phyloP scores from a whole-genome alignment of 768 basidiomycete genomes.

The Butyriboletus loyo region DNA sequence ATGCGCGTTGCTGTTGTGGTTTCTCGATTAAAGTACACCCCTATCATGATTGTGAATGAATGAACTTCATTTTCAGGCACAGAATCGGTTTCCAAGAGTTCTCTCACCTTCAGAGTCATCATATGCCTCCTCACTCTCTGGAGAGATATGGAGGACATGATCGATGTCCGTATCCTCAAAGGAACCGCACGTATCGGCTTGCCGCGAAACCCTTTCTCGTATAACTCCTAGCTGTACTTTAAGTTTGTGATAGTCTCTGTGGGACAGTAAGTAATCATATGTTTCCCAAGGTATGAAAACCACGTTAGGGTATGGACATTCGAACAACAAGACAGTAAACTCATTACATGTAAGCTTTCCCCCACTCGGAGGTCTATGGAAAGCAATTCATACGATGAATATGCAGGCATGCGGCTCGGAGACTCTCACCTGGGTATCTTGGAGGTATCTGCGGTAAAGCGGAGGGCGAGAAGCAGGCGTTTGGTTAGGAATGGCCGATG shows the following conservation, averaged over 20 bases:
- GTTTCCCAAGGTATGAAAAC: not conserved
- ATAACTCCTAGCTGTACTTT: slow-evolving; percentile 65
- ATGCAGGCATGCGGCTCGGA: not conserved
- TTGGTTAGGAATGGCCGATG: not conserved
- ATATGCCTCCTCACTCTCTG: not conserved
- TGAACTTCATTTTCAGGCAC: not conserved
- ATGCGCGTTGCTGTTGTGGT: not conserved
- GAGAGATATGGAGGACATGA: not conserved
- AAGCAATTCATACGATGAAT: not conserved
- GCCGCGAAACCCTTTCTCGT: slow-evolving; percentile 30
- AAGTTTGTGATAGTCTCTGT: slow-evolving; percentile 68
- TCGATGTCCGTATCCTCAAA: slow-evolving; percentile 4
- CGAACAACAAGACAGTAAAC: not conserved
- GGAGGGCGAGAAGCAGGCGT: not conserved
- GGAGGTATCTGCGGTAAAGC: slow-evolving; percentile 51
- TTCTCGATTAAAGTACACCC: not conserved
- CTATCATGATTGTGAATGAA: slow-evolving; percentile 1
- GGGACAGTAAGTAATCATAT: not conserved
- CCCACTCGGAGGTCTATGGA: slow-evolving; percentile 62
- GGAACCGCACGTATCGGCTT: slow-evolving; percentile 16
- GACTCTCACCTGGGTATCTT: slow-evolving; percentile 59
- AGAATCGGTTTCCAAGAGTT: not conserved
- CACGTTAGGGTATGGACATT: not conserved
- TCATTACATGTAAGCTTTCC: slow-evolving; percentile 32
- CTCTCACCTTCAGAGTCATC: slow-evolving; percentile 10